Evolutionary conservation across 208 protist species (phyloP).

Genomic region (Trypanosoma theileri): DNA sequence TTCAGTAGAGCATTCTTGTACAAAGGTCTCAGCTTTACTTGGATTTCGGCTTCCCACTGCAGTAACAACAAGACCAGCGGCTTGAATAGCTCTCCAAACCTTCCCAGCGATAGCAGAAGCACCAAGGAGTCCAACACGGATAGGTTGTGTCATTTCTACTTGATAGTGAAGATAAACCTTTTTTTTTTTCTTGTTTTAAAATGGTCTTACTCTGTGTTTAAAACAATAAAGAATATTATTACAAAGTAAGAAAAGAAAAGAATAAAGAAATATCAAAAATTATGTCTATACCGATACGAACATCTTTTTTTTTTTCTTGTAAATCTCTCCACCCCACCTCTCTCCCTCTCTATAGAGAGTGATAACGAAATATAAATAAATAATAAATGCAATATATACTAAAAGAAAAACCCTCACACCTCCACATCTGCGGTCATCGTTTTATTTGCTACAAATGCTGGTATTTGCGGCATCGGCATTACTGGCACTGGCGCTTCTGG

Average conservation of each 20-base stretch:
- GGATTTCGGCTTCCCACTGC: conserved; percentile 34
- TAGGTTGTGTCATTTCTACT: not conserved
- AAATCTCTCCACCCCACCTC: too few relatives aligned
- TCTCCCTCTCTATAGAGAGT: too few relatives aligned
- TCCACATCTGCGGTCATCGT: too few relatives aligned
- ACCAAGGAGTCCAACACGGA: conserved; percentile 47
- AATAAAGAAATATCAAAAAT: not conserved
- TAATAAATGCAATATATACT: too few relatives aligned
- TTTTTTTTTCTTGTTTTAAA: conserved; percentile 8
- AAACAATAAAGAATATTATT: not conserved
- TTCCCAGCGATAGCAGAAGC: conserved; percentile 43
- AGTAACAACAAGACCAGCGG: conserved; percentile 38
- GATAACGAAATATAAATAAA: too few relatives aligned
- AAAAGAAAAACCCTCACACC: too few relatives aligned
- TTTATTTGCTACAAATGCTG: too few relatives aligned
- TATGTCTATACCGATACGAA: not conserved
- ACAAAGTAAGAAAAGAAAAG: conserved; percentile 13
- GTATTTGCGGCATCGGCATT: too few relatives aligned
- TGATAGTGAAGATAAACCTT: not conserved
- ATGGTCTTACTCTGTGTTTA: not conserved
- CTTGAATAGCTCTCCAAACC: conserved; percentile 37
- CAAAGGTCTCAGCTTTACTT: conserved; percentile 22
- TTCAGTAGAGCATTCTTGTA: conserved; percentile 20
- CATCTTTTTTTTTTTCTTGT: not conserved
- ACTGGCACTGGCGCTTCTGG: too few relatives aligned